phyloP scores from a whole-genome alignment of 2,329 filamentous ascomycete genomes.

The Thielaviopsis musarum region DNA sequence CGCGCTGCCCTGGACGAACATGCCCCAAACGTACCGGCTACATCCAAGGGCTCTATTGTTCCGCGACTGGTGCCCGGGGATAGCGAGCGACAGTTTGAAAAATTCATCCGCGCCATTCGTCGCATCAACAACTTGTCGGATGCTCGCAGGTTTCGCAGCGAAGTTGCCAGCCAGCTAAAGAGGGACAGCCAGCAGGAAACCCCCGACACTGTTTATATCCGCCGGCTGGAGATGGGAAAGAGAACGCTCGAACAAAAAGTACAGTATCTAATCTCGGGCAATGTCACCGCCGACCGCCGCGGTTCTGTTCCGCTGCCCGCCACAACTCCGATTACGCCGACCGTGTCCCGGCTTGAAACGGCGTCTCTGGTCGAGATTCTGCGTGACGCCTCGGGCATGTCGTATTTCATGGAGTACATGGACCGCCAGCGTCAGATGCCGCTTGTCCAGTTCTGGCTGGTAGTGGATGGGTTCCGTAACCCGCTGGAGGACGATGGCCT shows the following conservation, averaged over 20 bases:
- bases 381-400: conserved; percentile 74
- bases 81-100: conserved; percentile 83
- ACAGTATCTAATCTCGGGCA: conserved; percentile 41
- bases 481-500: conserved; percentile 66
- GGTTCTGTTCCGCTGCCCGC: not conserved
- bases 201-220: conserved; percentile 73
- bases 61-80: conserved; percentile 69
- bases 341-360: conserved; percentile 51
- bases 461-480: conserved; percentile 90
- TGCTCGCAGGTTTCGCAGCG: conserved; percentile 77
- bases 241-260: conserved; percentile 80
- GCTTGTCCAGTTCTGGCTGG: conserved; percentile 93
- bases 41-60: conserved; percentile 48
- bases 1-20: conserved; percentile 88
- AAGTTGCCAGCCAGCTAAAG: conserved; percentile 82
- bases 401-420: conserved; percentile 99
- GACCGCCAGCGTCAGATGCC: conserved; percentile 76
- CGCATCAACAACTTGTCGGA: conserved; percentile 86
- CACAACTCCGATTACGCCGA: conserved; percentile 17
- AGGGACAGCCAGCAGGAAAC: conserved; percentile 62
- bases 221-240: conserved; percentile 83
- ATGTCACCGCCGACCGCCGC: conserved; percentile 36
- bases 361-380: conserved; percentile 72
- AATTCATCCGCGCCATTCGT: conserved; percentile 77
- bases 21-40: conserved; percentile 60